These are phyloP conservation scores for Rhizophora mangle DNA, from an alignment of 345 rosid species.

Conservation along the genomic window DNA sequence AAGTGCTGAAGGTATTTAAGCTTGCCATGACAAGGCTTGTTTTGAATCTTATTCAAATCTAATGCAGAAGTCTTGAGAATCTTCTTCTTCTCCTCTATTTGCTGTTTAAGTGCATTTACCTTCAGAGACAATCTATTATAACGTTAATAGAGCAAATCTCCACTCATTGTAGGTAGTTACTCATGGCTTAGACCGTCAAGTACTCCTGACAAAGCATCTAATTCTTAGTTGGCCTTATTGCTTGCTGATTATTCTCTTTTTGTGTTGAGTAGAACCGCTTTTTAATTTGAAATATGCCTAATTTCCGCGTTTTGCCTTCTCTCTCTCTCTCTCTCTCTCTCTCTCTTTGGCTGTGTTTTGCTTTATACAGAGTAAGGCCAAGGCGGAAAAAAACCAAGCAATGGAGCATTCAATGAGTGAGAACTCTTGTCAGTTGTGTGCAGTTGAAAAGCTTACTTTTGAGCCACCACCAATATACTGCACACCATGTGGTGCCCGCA, in stretches of 20 bases:
- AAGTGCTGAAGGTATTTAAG: too few species aligned
- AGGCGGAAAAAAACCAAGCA: constrained; percentile 94
- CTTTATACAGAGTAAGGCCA: constrained; percentile 79
- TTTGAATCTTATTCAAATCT: too few species aligned
- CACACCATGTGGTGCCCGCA: constrained; percentile 92
- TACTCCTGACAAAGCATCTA: neutral
- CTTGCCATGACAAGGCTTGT: too few species aligned
- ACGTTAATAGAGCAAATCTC: neutral
- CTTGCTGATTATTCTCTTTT: neutral
- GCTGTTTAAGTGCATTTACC: neutral
- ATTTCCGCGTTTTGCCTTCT: neutral
- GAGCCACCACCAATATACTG: constrained; percentile 99
- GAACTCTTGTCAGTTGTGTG: constrained; percentile 98
- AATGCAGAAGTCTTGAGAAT: too few species aligned
- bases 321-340: neutral
- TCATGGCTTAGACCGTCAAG: neutral
- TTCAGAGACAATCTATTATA: neutral
- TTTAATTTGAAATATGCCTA: neutral
- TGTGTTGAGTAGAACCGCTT: neutral
- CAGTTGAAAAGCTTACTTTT: constrained; percentile 96
- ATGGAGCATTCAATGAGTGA: constrained; percentile 98
- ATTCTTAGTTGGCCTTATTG: neutral
- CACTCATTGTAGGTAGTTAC: neutral
- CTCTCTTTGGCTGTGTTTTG: constrained; percentile 11
- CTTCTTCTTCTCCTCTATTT: neutral